Percentiles rank a stretch among this genome's conserved stretches.
phyloP scores from a whole-genome alignment of 2,329 filamentous ascomycete genomes.

The Daldinia sp. region DNA sequence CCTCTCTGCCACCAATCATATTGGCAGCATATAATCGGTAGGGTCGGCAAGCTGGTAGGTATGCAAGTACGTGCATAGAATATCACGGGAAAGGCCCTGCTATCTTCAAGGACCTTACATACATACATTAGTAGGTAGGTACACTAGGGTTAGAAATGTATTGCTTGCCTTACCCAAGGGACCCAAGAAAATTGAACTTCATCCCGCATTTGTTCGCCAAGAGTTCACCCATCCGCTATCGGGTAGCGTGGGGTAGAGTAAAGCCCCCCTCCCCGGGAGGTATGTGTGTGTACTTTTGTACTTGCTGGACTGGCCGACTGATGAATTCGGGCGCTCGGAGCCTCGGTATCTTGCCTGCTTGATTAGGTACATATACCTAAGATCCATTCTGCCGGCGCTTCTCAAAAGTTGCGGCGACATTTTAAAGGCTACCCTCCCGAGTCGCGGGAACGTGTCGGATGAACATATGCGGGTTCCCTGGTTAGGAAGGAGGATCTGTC shows the following conservation, averaged over 20 bases:
- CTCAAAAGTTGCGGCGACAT: conserved; percentile 2
- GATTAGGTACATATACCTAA: not conserved
- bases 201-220: conserved; percentile 30
- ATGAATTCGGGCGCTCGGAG: conserved; percentile 1
- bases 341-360: conserved; percentile 12
- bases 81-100: not conserved
- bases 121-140: not conserved
- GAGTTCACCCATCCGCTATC: conserved; percentile 28
- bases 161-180: conserved; percentile 24
- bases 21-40: not conserved
- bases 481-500: conserved; percentile 17
- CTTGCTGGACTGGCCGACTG: not conserved
- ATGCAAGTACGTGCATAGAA: conserved; percentile 2
- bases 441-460: not conserved
- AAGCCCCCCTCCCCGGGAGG: too few relatives aligned
- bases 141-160: not conserved
- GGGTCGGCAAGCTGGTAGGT: not conserved
- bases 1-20: not conserved
- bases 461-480: conserved; percentile 6
- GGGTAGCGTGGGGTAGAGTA: conserved; percentile 33
- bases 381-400: conserved; percentile 4
- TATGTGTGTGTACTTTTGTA: not conserved
- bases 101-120: not conserved
- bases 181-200: conserved; percentile 11
- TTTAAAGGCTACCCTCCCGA: not conserved